Evolutionary conservation across 1,139 yeast species (phyloP).

Genomic region (Blastobotrys buckinghamii): DNA sequence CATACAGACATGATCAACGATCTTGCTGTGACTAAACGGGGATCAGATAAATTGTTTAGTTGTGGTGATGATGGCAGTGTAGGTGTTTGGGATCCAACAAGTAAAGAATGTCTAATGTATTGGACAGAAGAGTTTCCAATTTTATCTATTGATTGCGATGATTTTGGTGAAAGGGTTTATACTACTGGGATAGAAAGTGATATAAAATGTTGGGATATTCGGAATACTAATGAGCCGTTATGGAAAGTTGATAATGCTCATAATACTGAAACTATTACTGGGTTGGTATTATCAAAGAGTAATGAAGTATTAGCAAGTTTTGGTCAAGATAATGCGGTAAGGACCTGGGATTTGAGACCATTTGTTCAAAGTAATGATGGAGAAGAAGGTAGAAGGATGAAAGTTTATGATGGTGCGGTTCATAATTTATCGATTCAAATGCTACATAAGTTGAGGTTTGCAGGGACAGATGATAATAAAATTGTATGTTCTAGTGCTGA

Average conservation of each 20-base stretch:
- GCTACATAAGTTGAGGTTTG: conserved; percentile 46
- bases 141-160: conserved; percentile 43
- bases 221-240: conserved; percentile 35
- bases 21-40: conserved; percentile 35
- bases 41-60: conserved; percentile 39
- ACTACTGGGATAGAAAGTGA: conserved; percentile 65
- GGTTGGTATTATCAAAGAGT: conserved; percentile 45
- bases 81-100: conserved; percentile 57
- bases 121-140: conserved; percentile 52
- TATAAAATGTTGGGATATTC: conserved; percentile 51
- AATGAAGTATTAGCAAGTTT: conserved; percentile 48
- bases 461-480: conserved; percentile 32
- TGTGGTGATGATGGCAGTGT: conserved; percentile 64
- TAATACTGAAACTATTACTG: conserved; percentile 46
- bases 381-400: conserved; percentile 38
- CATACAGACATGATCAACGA: conserved; percentile 56
- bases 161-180: conserved; percentile 42
- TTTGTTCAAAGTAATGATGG: conserved; percentile 31
- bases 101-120: conserved; percentile 38
- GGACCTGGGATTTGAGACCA: conserved; percentile 50
- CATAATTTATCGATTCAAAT: conserved; percentile 47
- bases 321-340: conserved; percentile 52
- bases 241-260: conserved; percentile 40
- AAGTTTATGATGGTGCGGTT: conserved; percentile 53
- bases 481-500: conserved; percentile 62